phyloP scores from a whole-genome alignment of 805 yeast genomes.

The Candida tibetensis region DNA sequence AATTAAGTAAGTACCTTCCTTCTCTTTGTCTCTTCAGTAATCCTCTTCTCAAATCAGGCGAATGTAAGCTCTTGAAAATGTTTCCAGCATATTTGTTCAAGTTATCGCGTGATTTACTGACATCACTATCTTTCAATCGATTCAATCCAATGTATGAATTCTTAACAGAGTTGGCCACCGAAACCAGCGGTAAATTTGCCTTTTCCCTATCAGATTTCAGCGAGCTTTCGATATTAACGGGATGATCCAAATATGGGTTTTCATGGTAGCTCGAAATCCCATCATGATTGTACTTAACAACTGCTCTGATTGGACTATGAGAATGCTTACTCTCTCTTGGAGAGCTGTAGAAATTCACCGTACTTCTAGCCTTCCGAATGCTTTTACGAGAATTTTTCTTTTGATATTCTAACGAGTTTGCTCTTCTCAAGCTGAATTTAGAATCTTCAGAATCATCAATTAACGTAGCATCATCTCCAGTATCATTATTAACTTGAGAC shows the following conservation, averaged over 20 bases:
- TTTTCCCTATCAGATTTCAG: slow-evolving; percentile 13
- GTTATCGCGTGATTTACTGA: not conserved
- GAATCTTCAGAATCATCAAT: slow-evolving; percentile 11
- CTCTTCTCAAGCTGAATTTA: not conserved
- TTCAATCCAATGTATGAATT: slow-evolving; percentile 40
- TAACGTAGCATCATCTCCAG: slow-evolving; percentile 13
- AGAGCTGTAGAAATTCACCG: slow-evolving; percentile 27
- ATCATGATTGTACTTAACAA: slow-evolving; percentile 18
- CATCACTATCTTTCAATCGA: slow-evolving; percentile 30
- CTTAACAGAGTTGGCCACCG: slow-evolving; percentile 25
- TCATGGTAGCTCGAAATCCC: slow-evolving; percentile 18
- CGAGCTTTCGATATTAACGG: slow-evolving; percentile 2
- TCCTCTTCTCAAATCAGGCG: slow-evolving; percentile 24
- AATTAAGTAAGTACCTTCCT: slow-evolving; percentile 4
- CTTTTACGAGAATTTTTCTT: slow-evolving; percentile 4
- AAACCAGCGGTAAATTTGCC: slow-evolving; percentile 34
- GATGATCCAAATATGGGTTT: slow-evolving; percentile 26
- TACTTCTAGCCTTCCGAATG: slow-evolving; percentile 33
- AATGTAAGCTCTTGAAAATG: slow-evolving; percentile 18
- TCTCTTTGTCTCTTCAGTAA: slow-evolving; percentile 5
- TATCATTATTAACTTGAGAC: not conserved
- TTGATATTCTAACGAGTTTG: slow-evolving; percentile 3
- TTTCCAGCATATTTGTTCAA: slow-evolving; percentile 10
- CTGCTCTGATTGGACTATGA: not conserved
- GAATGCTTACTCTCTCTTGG: slow-evolving; percentile 5